A percentile compares a stretch with the other conserved stretches of the same genome.
Evolutionary conservation across 225 moss, liverwort and hornwort species (phyloP).

Genomic region (Climacium dendroides): DNA sequence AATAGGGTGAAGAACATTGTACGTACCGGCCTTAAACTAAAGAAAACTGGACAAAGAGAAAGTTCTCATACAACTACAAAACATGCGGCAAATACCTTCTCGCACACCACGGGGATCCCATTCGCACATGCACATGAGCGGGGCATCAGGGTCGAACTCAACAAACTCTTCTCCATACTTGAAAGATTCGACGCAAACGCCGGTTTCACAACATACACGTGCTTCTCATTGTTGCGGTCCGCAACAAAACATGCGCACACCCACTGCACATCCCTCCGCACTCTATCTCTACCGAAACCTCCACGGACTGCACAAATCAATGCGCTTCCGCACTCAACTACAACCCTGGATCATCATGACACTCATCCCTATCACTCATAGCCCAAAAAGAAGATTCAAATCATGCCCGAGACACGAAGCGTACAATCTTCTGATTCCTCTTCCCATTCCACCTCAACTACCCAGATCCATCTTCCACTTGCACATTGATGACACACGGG

Average conservation of each 20-base stretch:
- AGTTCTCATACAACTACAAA: not conserved
- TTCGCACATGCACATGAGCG: slow-evolving; percentile 2
- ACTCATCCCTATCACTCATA: not conserved
- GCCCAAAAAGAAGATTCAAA: not conserved
- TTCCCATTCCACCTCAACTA: not conserved
- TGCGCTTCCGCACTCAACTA: not conserved
- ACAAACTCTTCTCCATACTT: slow-evolving; percentile 12
- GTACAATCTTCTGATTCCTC: not conserved
- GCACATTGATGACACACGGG: not conserved
- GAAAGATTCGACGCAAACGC: slow-evolving; percentile 7
- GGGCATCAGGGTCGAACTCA: slow-evolving; percentile 10
- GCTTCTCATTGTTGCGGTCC: slow-evolving; percentile 8
- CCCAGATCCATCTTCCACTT: not conserved
- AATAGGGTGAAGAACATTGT: not conserved
- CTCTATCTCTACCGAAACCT: slow-evolving; percentile 9
- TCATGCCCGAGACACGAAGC: not conserved
- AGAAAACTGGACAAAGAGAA: not conserved
- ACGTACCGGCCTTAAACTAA: not conserved
- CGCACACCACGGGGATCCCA: slow-evolving; percentile 24
- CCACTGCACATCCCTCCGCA: not conserved
- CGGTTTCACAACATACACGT: slow-evolving; percentile 2
- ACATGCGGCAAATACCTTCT: slow-evolving; percentile 6
- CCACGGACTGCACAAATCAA: slow-evolving; percentile 8
- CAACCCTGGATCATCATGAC: not conserved
- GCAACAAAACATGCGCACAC: slow-evolving; percentile 15